phyloP scores from a whole-genome alignment of 2,329 filamentous ascomycete genomes.

The Aureobasidium namibiae region DNA sequence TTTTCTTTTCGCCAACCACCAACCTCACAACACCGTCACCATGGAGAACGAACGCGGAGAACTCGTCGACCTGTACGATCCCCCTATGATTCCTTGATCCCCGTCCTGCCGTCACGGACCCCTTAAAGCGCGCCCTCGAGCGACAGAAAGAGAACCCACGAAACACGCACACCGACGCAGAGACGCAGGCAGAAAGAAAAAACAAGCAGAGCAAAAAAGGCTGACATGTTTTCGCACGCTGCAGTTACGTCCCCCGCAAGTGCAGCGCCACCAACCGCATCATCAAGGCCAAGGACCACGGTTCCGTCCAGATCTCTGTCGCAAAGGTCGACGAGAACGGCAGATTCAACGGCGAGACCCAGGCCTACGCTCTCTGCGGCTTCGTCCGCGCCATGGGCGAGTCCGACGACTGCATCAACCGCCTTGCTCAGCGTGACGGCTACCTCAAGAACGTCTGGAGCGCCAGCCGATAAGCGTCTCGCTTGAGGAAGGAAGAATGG shows the following conservation, averaged over 20 bases:
- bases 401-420: slow-evolving; percentile 93
- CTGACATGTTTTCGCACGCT: slow-evolving; percentile 15
- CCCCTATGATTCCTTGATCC: background rate
- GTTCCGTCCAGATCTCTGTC: slow-evolving; percentile 91
- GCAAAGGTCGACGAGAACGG: slow-evolving; percentile 99
- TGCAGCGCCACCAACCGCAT: slow-evolving; percentile 99
- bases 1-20: slow-evolving; percentile 20
- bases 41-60: slow-evolving; percentile 99
- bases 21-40: slow-evolving; percentile 39
- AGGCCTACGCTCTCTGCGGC: slow-evolving; percentile 93
- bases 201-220: background rate
- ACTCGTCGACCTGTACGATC: slow-evolving; percentile 92
- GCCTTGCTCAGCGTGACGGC: slow-evolving; percentile 89
- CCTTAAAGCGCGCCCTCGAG: background rate
- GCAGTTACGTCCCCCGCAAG: slow-evolving; percentile 95
- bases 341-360: slow-evolving; percentile 92
- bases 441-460: slow-evolving; percentile 97
- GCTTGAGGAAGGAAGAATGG: background rate
- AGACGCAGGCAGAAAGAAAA: background rate
- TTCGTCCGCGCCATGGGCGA: slow-evolving; percentile 98
- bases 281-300: slow-evolving; percentile 99
- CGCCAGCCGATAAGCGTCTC: slow-evolving; percentile 47
- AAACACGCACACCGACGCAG: no score
- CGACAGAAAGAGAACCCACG: background rate
- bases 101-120: slow-evolving; percentile 10